Base-by-base conservation (phyloP, 2,329 filamentous ascomycete genomes). In the Neocucurbitaria cava region DNA sequence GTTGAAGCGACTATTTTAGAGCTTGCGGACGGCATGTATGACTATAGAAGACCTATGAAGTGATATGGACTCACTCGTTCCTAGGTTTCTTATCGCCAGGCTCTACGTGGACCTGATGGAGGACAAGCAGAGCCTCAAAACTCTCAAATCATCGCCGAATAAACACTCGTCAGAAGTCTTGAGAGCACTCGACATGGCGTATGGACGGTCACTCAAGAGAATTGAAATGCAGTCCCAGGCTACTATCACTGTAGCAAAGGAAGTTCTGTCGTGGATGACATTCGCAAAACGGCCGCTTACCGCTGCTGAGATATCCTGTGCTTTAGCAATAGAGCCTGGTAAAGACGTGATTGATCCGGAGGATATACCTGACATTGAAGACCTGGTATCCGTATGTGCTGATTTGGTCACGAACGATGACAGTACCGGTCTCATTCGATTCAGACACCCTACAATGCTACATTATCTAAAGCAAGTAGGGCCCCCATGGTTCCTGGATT, bases 211-310 rank as follows among this genome's bases (percentile, higher is more conserved):
- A 2, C 36, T 60, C 8, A 7, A 47, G 3, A 69, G 79, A 17
- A 81, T 84, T 23, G 41, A 75, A 15, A 52, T 59, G 0, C 80
- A 83, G 41, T 10, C 58, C 1, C 1, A 47, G 1, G 75, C 71
- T 3, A 58, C 71, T 7, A 30, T 33, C 21, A 51, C 72, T 0
- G 65, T 81, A 40, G 81, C 81, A 0, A 76, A 69, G 38, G 46
- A 35, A n/a, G 49, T 59, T 13, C 30, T 65, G 13, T 58, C 58
- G 3, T 65, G 52, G 56, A 59, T 60, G 28, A 50, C 54, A 8
- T 58, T 24, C 23, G 62, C 58, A 1, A 45, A 59, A 39, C 33
- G 61, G 28, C 60, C 58, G 42, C 49, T 65, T 3, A 65, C 60
- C 24, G 56, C 52, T 3, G n/a, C 40, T 4, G 61, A 65, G 46